These are phyloP conservation scores for Leccinum sublutescens DNA, from an alignment of 768 basidiomycete genomes.

Conservation along the genomic window DNA sequence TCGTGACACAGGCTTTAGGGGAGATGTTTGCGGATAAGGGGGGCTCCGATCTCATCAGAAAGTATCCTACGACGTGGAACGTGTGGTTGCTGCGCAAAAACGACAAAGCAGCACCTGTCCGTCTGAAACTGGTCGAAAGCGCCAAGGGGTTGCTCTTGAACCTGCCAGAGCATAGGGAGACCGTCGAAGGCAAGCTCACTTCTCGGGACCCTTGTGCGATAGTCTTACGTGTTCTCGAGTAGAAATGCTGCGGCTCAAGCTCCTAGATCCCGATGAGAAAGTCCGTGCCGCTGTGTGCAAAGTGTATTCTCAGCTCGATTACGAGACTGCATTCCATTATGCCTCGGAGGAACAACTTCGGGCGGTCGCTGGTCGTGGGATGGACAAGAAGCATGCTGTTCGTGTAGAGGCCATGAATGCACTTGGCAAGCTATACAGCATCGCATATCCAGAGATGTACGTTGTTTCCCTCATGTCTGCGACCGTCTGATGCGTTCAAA, in stretches of 20 bases:
- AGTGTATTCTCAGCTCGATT: conserved; percentile 80
- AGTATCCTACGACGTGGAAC: conserved; percentile 83
- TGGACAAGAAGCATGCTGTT: conserved; percentile 80
- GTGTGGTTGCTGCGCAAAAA: conserved; percentile 77
- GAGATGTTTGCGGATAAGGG: conserved; percentile 85
- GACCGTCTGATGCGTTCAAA: conserved; percentile 1
- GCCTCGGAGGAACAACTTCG: conserved; percentile 63
- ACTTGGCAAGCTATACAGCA: conserved; percentile 73
- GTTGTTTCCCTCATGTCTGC: conserved; percentile 26
- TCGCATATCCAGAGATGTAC: conserved; percentile 89
- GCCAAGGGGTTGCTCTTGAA: conserved; percentile 58
- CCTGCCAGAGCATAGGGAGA: conserved; percentile 63
- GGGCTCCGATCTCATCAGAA: conserved; percentile 69
- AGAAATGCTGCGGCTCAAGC: conserved; percentile 63
- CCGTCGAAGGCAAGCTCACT: conserved; percentile 65
- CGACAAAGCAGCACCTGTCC: conserved; percentile 69
- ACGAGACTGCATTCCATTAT: conserved; percentile 85
- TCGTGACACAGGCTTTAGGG: conserved; percentile 86
- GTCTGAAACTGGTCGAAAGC: conserved; percentile 77
- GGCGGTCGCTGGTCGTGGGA: conserved; percentile 63
- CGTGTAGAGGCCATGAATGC: conserved; percentile 75
- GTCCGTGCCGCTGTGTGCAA: conserved; percentile 84
- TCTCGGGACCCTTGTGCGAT: neutral
- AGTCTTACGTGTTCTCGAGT: conserved; percentile 7
- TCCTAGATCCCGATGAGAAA: conserved; percentile 88